Conservation (phyloP, 345 rosid genomes). For the Murraya koenigii region DNA sequence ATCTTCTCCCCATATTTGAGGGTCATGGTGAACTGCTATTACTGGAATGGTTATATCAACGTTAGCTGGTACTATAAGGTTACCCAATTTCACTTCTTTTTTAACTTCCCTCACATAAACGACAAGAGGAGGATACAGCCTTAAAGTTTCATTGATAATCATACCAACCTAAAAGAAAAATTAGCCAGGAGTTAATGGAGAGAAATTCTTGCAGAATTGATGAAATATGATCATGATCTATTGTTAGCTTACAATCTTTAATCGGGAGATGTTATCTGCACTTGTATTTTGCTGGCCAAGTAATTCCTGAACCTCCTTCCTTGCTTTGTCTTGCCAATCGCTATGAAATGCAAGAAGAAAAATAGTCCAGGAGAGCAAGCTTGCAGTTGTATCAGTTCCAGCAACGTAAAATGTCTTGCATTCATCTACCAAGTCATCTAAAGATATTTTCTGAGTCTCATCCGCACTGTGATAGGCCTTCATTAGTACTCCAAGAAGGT, state of each 20-base stretch:
- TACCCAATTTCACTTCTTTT: slow-evolving; percentile 21
- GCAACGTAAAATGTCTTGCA: slow-evolving; percentile 40
- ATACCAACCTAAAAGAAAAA: slow-evolving; percentile 23
- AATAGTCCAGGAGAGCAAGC: slow-evolving; percentile 36
- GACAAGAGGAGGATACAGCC: slow-evolving; percentile 19
- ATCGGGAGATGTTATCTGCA: slow-evolving; percentile 18
- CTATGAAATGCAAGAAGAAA: slow-evolving; percentile 37
- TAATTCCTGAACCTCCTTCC: slow-evolving; percentile 31
- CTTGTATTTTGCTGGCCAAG: slow-evolving; percentile 24
- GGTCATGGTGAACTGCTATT: slow-evolving; percentile 26
- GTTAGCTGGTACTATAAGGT: slow-evolving; percentile 13
- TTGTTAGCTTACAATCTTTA: slow-evolving; percentile 30
- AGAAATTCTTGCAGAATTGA: too few species aligned
- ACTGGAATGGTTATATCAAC: slow-evolving; percentile 14
- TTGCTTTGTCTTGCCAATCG: slow-evolving; percentile 48
- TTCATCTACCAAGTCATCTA: slow-evolving; percentile 42
- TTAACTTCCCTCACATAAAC: slow-evolving; percentile 1
- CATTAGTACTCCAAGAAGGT: slow-evolving; percentile 33
- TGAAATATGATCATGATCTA: too few species aligned
- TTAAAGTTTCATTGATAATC: slow-evolving; percentile 37
- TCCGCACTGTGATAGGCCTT: slow-evolving; percentile 23
- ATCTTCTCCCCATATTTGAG: slow-evolving; percentile 35
- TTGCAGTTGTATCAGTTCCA: slow-evolving; percentile 15
- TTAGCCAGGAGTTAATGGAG: not conserved
- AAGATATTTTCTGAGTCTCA: slow-evolving; percentile 20